Base-by-base conservation (phyloP, 805 yeast species). In the Schwanniomyces yamadae region DNA sequence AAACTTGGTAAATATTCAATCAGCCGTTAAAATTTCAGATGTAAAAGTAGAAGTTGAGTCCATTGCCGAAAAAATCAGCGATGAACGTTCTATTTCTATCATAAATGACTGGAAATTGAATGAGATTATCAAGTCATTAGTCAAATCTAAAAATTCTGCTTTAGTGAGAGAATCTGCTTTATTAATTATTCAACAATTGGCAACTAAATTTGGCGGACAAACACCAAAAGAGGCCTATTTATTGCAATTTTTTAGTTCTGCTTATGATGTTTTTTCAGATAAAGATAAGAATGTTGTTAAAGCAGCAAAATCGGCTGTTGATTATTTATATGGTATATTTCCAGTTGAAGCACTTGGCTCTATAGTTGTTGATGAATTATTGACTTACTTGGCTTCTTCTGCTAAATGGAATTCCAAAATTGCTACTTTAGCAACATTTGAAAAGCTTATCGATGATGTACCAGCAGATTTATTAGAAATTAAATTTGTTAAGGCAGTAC, bases 321-420 rank as follows among this genome's bases (percentile, higher is more conserved):
- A 85, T 52, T 63, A 87, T 12, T 63, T 89, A 25, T 75, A 80
- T 49, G 82, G 81, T 6, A 64, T 78, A 44, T 84, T 75, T 66
- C 89, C 95, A 29, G 68, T 75, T 11, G 95, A 87, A 61, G 90
- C 93, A 1, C 71, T 82, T 37, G 80, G 89, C 1, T 70, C 88
- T n/a, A 75, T 77, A 11, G 71, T 90, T 23, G 57, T 91, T 32
- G 78, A 82, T 38, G 72, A 66, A 38, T 56, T 89, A 22, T 60
- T 85, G 42, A 59, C 50, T 4, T 89, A 84, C 58, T 73, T 91
- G 49, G 69, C 73, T 42, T 78, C 90, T 2, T 79, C 95, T 37
- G 95, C 96, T 30, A 91, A 90, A 64, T 90, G 96, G 95, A 93
- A 87, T 61, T 76, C 88, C 32, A 91, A 91, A 61, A 52, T 86